These are phyloP conservation scores for Lentinula aciculospora DNA, from an alignment of 768 basidiomycete species.

Conservation along the genomic window DNA sequence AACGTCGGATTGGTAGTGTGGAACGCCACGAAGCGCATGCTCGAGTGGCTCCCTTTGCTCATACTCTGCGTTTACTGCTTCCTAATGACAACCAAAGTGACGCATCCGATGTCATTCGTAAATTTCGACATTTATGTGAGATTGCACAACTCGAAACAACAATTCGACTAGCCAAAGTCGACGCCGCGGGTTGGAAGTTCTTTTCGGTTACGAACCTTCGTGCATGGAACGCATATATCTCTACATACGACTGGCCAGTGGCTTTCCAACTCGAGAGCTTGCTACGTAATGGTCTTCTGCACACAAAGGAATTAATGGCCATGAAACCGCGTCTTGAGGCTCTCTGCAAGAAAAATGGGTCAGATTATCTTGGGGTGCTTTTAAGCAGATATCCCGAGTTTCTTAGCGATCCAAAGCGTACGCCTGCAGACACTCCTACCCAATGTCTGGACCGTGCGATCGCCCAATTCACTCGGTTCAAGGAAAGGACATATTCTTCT, in stretches of 20 bases:
- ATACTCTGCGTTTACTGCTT: conserved; percentile 62
- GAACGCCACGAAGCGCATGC: conserved; percentile 46
- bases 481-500: conserved; percentile 18
- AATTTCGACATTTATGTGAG: conserved; percentile 50
- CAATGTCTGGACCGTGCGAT: conserved; percentile 40
- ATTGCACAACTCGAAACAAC: conserved; percentile 35
- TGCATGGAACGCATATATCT: conserved; percentile 37
- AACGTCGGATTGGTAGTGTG: conserved; percentile 52
- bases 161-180: conserved; percentile 35
- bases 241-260: conserved; percentile 52
- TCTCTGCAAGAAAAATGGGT: conserved; percentile 27
- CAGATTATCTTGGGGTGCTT: conserved; percentile 34
- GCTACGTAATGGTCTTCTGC: conserved; percentile 55
- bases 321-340: conserved; percentile 39
- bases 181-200: conserved; percentile 43
- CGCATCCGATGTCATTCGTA: conserved; percentile 33
- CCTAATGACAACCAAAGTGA: conserved; percentile 34
- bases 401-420: conserved; percentile 32
- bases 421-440: conserved; percentile 29
- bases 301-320: conserved; percentile 48
- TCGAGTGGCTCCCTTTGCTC: conserved; percentile 61
- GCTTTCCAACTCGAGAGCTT: conserved; percentile 77
- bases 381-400: conserved; percentile 50
- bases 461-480: conserved; percentile 18
- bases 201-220: conserved; percentile 45